Percentiles rank a stretch among this genome's conserved stretches.
Conservation (phyloP, 192 early-diverging fungal genomes). For the Dimargaris cristalligena region DNA sequence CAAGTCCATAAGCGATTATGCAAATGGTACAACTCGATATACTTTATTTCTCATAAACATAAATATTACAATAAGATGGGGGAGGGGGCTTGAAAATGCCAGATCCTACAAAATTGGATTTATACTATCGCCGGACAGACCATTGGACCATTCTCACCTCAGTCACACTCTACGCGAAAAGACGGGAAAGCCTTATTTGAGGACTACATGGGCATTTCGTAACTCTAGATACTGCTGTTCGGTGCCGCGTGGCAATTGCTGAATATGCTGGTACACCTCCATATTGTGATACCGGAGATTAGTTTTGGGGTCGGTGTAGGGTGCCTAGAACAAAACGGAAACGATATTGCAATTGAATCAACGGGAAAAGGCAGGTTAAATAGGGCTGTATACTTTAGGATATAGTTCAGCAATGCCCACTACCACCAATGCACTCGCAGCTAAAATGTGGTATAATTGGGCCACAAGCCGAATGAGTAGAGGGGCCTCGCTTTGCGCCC, state of each 20-base stretch:
- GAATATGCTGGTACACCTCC: constrained; percentile 63
- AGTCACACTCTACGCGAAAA: neutral
- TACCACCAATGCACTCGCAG: neutral
- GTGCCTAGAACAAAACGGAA: constrained; percentile 23
- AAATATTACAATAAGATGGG: too few species aligned
- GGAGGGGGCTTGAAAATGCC: too few species aligned
- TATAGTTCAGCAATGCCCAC: neutral
- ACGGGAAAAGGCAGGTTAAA: neutral
- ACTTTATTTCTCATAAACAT: too few species aligned
- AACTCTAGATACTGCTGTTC: constrained; percentile 66
- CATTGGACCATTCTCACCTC: too few species aligned
- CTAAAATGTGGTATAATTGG: neutral
- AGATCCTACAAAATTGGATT: too few species aligned
- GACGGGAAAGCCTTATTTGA: constrained; percentile 23
- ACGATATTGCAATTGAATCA: neutral
- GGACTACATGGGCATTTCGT: constrained; percentile 60
- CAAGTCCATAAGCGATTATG: too few species aligned
- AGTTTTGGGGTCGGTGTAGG: constrained; percentile 79
- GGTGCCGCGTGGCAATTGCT: constrained; percentile 48
- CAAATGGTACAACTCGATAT: too few species aligned
- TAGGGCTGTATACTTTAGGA: neutral
- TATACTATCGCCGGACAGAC: too few species aligned
- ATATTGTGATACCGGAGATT: constrained; percentile 63
- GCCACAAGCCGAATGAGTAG: neutral
- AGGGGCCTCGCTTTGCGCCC: neutral